Percentiles rank a stretch among this genome's conserved stretches.
Conservation (phyloP, 2,329 filamentous ascomycete genomes). For the Diaporthe amygdali region DNA sequence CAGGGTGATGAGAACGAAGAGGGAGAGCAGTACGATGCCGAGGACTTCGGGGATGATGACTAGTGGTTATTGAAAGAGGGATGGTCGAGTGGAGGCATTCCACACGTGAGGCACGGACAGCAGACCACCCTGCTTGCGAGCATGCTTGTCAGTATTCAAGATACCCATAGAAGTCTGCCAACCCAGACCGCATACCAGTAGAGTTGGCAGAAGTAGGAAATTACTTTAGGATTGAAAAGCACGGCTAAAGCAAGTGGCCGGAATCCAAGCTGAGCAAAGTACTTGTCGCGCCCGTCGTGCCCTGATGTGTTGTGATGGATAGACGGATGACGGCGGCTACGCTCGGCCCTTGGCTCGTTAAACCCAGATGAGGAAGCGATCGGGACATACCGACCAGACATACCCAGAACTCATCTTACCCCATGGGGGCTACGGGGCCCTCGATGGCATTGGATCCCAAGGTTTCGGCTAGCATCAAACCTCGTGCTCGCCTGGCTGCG, state of each 20-base stretch:
- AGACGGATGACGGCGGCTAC: background rate
- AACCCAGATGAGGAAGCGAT: background rate
- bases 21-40: conserved; percentile 1
- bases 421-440: conserved; percentile 5
- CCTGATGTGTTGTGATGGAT: background rate
- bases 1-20: conserved; percentile 25
- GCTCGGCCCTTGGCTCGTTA: background rate
- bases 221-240: background rate
- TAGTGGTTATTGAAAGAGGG: background rate
- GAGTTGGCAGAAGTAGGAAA: background rate
- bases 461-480: conserved; percentile 6
- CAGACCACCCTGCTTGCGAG: background rate
- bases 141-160: background rate
- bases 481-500: conserved; percentile 2
- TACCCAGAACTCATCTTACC: background rate
- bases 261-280: background rate
- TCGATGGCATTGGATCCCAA: conserved; percentile 1
- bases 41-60: conserved; percentile 7
- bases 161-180: background rate
- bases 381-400: background rate
- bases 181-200: background rate
- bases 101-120: background rate
- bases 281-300: background rate
- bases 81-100: background rate
- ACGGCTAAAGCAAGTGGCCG: background rate